Percentiles rank a stretch among this genome's conserved stretches.
phyloP scores from a whole-genome alignment of 108 stramenopile genomes.

The Stephanodiscus minutulus region DNA sequence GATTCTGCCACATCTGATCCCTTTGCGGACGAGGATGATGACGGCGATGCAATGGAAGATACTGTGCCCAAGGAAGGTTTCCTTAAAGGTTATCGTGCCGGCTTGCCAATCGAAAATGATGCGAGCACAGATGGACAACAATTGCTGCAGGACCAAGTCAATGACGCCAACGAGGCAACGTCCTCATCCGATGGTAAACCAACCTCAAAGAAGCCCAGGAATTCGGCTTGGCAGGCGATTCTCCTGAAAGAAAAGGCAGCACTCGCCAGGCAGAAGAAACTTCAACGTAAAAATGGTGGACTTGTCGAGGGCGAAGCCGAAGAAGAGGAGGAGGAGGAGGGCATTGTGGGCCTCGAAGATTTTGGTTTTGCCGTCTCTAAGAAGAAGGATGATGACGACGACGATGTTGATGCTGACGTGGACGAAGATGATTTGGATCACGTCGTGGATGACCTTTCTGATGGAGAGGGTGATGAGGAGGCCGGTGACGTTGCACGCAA shows the following conservation, averaged over 20 bases:
- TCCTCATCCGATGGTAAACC: slow-evolving; percentile 11
- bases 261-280: slow-evolving; percentile 59
- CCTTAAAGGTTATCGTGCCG: not conserved
- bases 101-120: not conserved
- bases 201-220: slow-evolving; percentile 54
- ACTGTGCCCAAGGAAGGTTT: not conserved
- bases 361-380: slow-evolving; percentile 81
- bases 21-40: not conserved
- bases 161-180: slow-evolving; percentile 8
- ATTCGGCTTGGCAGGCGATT: slow-evolving; percentile 81
- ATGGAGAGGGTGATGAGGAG: slow-evolving; percentile 89
- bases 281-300: slow-evolving; percentile 56
- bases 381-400: slow-evolving; percentile 79
- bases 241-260: slow-evolving; percentile 70
- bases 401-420: slow-evolving; percentile 50
- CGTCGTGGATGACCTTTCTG: slow-evolving; percentile 88
- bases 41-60: not conserved
- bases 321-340: slow-evolving; percentile 92
- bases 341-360: slow-evolving; percentile 87
- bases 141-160: not conserved
- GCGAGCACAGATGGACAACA: not conserved
- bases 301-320: slow-evolving; percentile 84
- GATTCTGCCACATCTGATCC: not conserved
- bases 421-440: slow-evolving; percentile 84
- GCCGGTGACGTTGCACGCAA: slow-evolving; percentile 71